A percentile compares a stretch with the other conserved stretches of the same genome.
These are phyloP conservation scores for Hyaloperonospora brassicae DNA, from an alignment of 352 stramenopile species.

Conservation along the genomic window DNA sequence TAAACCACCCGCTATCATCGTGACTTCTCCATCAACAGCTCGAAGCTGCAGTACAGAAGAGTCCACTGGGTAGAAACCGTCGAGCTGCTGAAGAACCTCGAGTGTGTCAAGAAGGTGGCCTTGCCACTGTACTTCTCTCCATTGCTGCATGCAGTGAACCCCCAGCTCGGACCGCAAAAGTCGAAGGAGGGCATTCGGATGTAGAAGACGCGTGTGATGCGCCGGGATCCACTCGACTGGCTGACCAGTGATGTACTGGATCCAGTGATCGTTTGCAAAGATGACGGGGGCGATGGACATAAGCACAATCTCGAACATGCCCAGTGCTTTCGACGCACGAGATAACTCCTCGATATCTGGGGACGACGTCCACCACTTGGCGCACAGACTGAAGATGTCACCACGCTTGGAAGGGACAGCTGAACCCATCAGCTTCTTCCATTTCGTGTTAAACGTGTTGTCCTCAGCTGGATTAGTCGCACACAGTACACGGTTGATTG, in stretches of 20 bases:
- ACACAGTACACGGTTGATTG: not conserved
- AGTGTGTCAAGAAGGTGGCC: not conserved
- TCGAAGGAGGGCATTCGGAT: not conserved
- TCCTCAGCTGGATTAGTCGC: not conserved
- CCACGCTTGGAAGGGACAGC: not conserved
- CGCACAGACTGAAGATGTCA: not conserved
- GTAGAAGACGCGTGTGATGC: not conserved
- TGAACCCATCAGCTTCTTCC: not conserved
- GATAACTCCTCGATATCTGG: not conserved
- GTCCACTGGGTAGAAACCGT: not conserved
- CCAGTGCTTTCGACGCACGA: not conserved
- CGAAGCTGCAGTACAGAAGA: slow-evolving; percentile 1
- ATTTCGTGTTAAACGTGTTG: not conserved
- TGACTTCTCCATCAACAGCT: not conserved
- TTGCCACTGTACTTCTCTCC: slow-evolving; percentile 1
- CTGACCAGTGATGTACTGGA: slow-evolving; percentile 1
- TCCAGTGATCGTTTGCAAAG: not conserved
- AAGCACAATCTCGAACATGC: slow-evolving; percentile 1
- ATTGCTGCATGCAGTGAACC: slow-evolving; percentile 1
- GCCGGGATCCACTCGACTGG: not conserved
- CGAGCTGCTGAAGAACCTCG: not conserved
- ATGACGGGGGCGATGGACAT: not conserved
- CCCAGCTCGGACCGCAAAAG: not conserved
- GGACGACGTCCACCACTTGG: not conserved
- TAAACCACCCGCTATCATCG: not conserved